Evolutionary conservation across 805 yeast genomes (phyloP).

Genomic region (Candida coleopterorum): DNA sequence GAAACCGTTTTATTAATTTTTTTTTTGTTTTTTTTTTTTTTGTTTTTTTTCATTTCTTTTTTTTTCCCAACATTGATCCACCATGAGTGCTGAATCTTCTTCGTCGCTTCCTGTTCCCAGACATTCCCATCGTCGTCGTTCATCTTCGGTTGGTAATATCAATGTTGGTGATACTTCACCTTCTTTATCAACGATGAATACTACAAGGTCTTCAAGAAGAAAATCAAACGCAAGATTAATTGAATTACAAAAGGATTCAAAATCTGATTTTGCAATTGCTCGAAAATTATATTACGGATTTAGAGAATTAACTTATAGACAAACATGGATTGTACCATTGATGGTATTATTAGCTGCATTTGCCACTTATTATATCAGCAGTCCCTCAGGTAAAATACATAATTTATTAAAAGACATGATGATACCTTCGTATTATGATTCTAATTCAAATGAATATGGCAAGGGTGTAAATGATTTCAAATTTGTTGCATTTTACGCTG

Average conservation of each 20-base stretch:
- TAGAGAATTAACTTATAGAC: constrained; percentile 53
- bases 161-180: constrained; percentile 72
- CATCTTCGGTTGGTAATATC: constrained; percentile 72
- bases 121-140: constrained; percentile 33
- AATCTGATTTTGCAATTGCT: constrained; percentile 48
- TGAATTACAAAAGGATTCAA: constrained; percentile 22
- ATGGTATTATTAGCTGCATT: constrained; percentile 40
- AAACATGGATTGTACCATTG: constrained; percentile 72
- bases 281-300: constrained; percentile 53
- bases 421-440: constrained; percentile 58
- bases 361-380: constrained; percentile 48
- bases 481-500: constrained; percentile 74
- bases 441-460: constrained; percentile 67
- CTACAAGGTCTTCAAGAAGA: constrained; percentile 37
- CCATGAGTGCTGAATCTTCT: constrained; percentile 4
- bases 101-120: constrained; percentile 5
- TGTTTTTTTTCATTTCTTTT: neutral
- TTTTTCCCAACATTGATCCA: neutral
- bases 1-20: neutral
- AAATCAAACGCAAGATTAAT: constrained; percentile 26
- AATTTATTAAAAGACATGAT: constrained; percentile 56
- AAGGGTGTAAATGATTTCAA: constrained; percentile 82
- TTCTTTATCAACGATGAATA: constrained; percentile 62
- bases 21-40: neutral
- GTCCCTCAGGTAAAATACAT: constrained; percentile 55